Base-by-base conservation (phyloP, 306 rosid species). In the Castanospermum australe region DNA sequence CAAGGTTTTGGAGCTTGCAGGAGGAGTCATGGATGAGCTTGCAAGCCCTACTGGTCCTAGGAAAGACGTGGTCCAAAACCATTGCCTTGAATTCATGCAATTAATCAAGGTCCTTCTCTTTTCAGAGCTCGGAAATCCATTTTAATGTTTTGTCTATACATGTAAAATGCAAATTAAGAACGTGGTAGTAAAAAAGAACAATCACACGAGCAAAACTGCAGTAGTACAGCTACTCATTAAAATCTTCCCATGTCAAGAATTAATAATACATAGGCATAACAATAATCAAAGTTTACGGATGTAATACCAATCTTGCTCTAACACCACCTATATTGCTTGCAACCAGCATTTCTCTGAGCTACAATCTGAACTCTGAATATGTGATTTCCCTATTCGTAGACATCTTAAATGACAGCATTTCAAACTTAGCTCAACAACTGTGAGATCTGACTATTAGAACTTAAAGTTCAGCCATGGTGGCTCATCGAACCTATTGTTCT, bases 21-120 rank as follows among this genome's bases (percentile, higher is more conserved):
- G 96, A 66, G 92, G 87, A 68, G 97, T 94, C 35, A 94, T 90
- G 98, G 94, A 92, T 68, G 97, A 94, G 76, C 93, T 94, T 57
- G 90, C 94, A 52, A 89, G 90, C 67, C 89, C 96, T 42, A 68
- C 82, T 15, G 96, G 97, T 45, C 97, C 98, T 38, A 88, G 93
- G 86, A 94, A 90, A 71, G 98, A 92, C 11, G 48, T 82, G 69
- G 82, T 92, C 68, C 92, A 92, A 84, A 85, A 78, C 60, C 96
- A 92, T 77, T 92, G 95, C 79, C 93, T 91, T 2, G 92, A 89
- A 81, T 92, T 92, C 86, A 92, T 94, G 97, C 92, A 92, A 67
- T 85, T 92, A 84, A n/a, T 94, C 86, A 94, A 94, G 92, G 98
- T 91, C 22, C 20, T 20, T 64, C 44, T 67, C 69, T 84, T n/a